Evolutionary conservation across 805 yeast genomes (phyloP), one percentile per base, ranked within the genome.

Genomic region (Wickerhamiella domercqiae): DNA sequence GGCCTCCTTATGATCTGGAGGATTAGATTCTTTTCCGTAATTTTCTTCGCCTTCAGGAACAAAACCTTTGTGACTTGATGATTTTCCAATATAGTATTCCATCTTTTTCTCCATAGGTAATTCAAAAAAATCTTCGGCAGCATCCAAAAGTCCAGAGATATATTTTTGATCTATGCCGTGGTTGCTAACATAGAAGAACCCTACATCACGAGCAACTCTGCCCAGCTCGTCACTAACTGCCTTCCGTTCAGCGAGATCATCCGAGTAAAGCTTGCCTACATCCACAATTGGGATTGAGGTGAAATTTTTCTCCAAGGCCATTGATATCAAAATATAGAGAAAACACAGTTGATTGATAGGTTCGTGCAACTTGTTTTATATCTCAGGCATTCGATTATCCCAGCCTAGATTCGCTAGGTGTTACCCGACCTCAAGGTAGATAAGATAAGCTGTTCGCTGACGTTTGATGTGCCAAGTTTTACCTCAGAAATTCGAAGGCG

Each of bases 1-100:
- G 54, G 73, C 78, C 47, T 73, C 79, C 40, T 78, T 55, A 66
- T 73, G 63, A 47, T 73, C 79, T 3, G 67, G 60, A 17, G 58
- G 57, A 5, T 18, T 14, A 15, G 13, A 13, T 6, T 30, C 33
- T 9, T 9, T 13, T 9, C 16, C 33, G n/a, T 17, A 30, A 7
- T 13, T n/a, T 21, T 30, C 33, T 9, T 30, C 33, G 5, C 21
- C 21, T n/a, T 17, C 33, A 7, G 33, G 21, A 5, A 30, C 33
- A 16, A 17, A 30, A 9, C 33, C 33, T 17, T 57, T 56, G 7
- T 71, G 70, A 0, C 78, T 73, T 45, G 63, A 59, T 34, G 58
- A 64, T 80, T 69, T 73, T 34, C 65, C 74, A 40, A 63, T 60
- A 21, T 30, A 21, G 21, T 30, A 30, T 31, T 55, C 54, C 19